Evolutionary conservation across 495 filamentous ascomycete species (phyloP).

Genomic region (Corynascus novoguineensis): DNA sequence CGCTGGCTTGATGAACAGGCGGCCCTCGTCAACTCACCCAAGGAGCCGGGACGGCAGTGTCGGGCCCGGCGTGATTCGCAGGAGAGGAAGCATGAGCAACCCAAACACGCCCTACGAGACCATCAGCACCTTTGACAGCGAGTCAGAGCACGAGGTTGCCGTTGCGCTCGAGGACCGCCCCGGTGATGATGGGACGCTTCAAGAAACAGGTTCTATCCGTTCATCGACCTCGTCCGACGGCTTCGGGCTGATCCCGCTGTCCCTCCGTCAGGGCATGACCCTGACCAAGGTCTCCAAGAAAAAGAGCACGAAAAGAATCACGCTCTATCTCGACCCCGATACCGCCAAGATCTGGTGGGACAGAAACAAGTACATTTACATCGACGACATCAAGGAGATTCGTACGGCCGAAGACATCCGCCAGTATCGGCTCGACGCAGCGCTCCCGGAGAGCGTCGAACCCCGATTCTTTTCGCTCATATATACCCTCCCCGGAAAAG

Average conservation of each 20-base stretch:
- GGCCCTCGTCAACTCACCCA: conserved; percentile 67
- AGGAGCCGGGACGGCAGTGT: conserved; percentile 78
- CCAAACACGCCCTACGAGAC: conserved; percentile 46
- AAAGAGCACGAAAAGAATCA: conserved; percentile 67
- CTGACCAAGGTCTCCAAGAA: conserved; percentile 75
- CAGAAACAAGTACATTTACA: conserved; percentile 75
- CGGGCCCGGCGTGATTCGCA: conserved; percentile 79
- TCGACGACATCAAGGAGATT: conserved; percentile 91
- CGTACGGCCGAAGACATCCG: conserved; percentile 77
- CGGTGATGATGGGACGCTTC: conserved; percentile 26
- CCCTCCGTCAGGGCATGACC: conserved; percentile 67
- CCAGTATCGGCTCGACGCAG: conserved; percentile 82
- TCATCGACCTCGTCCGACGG: conserved; percentile 34
- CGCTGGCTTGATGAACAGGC: conserved; percentile 32
- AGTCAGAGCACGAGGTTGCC: conserved; percentile 58
- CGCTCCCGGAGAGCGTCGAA: conserved; percentile 56
- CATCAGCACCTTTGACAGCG: conserved; percentile 51
- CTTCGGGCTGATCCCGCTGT: conserved; percentile 53
- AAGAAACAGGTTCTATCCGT: conserved; percentile 35
- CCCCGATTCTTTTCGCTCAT: conserved; percentile 81
- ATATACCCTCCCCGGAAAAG: conserved; percentile 66
- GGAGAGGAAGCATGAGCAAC: conserved; percentile 80
- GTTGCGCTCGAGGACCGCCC: conserved; percentile 33
- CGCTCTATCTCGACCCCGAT: conserved; percentile 71
- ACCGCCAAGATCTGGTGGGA: conserved; percentile 86